Conservation (phyloP, 1,139 yeast genomes). For the Lodderomyces orthopsilosis region DNA sequence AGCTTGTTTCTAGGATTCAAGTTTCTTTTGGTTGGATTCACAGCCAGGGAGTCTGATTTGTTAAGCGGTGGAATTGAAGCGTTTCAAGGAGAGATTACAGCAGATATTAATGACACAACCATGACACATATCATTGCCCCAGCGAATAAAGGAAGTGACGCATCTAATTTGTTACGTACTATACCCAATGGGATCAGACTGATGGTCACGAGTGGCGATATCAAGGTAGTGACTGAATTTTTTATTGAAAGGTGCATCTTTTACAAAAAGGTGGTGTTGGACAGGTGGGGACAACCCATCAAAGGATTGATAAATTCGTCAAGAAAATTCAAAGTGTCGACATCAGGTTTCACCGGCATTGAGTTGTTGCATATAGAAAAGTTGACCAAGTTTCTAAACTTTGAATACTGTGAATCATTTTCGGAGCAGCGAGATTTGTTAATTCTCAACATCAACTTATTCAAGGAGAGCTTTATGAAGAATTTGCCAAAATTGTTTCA, state of each 20-base stretch:
- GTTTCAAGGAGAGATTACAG: slow-evolving; percentile 40
- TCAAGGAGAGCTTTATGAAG: slow-evolving; percentile 30
- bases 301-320: slow-evolving; percentile 34
- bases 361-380: slow-evolving; percentile 75
- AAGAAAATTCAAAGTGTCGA: slow-evolving; percentile 48
- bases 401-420: slow-evolving; percentile 50
- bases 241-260: slow-evolving; percentile 75
- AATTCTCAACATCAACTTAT: slow-evolving; percentile 58
- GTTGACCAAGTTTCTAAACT: slow-evolving; percentile 52
- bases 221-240: slow-evolving; percentile 70
- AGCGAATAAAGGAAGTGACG: slow-evolving; percentile 30
- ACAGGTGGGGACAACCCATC: slow-evolving; percentile 74
- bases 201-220: slow-evolving; percentile 22
- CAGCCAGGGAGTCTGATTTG: slow-evolving; percentile 27
- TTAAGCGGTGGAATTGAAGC: slow-evolving; percentile 36
- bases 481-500: slow-evolving; percentile 40
- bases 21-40: slow-evolving; percentile 42
- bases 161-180: slow-evolving; percentile 23
- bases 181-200: slow-evolving; percentile 22
- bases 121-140: slow-evolving; percentile 44
- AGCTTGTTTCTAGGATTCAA: slow-evolving; percentile 32
- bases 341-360: slow-evolving; percentile 82
- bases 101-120: slow-evolving; percentile 19
- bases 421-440: slow-evolving; percentile 59
- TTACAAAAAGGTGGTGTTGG: slow-evolving; percentile 52